Evolutionary conservation across 2,329 filamentous ascomycete genomes (phyloP), one percentile per base, ranked within the genome.

Genomic region (Alternaria angustiovoidea): DNA sequence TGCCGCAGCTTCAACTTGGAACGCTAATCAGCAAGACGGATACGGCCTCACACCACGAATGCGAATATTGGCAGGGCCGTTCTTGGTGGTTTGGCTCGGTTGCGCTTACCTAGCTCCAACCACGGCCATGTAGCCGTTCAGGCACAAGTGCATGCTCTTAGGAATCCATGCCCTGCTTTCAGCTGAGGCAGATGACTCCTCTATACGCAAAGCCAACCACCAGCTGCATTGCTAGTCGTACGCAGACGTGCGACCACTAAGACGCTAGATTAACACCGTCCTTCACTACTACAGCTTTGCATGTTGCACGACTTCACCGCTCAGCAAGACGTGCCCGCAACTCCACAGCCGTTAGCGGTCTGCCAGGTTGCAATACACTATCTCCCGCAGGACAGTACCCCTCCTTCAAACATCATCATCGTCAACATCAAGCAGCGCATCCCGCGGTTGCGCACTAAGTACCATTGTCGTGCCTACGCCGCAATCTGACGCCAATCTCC

Each of bases 271-370:
- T 18, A 49, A 20, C 18, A 42, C 34, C 44, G 43, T 36, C 39
- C 18, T 54, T 47, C 22, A 22, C 48, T 24, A 42, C 24, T 52
- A 22, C 47, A 52, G 32, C 20, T 20, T n/a, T 11, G 24, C 39
- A 46, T 22, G 59, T 62, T 57, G 51, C 54, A 61, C 63, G 30
- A 41, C 55, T 51, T 59, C 63, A 66, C 63, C 61, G 63, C 61
- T 66, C 42, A 44, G 38, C 53, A 51, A 38, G 46, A 44, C 48
- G 32, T 22, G 30, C 49, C 48, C 26, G 42, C 47, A 43, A 36
- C 22, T 42, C 51, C 42, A 38, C 49, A 30, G 14, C 47, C 42
- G 57, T 54, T 42, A 47, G 54, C 32, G 28, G 54, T 62, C 32
- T 41, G 57, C 47, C 34, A n/a, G 16, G 32, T 34, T 52, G 32